Percentiles rank a stretch among this genome's conserved stretches.
These are phyloP conservation scores for Diaporthe sp. DNA, from an alignment of 2,329 filamentous ascomycete species.

Conservation along the genomic window DNA sequence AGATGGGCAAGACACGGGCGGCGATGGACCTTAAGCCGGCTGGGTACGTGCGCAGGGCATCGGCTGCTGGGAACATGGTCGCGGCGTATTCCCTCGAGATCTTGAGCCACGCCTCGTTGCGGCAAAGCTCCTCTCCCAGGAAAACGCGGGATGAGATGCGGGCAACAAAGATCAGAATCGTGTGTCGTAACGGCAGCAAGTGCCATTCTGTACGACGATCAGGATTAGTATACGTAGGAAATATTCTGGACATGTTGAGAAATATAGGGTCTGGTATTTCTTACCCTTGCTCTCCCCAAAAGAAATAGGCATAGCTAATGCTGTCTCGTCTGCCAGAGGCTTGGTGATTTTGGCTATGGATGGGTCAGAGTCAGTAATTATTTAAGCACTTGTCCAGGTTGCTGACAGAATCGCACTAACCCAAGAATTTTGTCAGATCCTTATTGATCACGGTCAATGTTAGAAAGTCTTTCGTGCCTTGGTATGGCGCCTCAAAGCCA, in stretches of 20 bases:
- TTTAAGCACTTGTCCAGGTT: not conserved
- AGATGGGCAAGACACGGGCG: constrained; percentile 50
- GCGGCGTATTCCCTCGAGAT: constrained; percentile 54
- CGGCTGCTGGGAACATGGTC: constrained; percentile 38
- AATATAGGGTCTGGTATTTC: rapidly evolving
- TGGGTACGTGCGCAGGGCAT: not conserved
- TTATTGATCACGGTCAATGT: constrained; percentile 2
- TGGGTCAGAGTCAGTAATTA: not conserved
- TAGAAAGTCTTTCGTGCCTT: not conserved
- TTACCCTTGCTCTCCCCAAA: constrained; percentile 1
- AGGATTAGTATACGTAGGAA: not conserved
- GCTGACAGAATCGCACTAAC: not conserved
- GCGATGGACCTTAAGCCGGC: constrained; percentile 43
- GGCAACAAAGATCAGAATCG: constrained; percentile 56
- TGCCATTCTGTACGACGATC: constrained; percentile 8
- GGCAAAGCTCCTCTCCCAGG: constrained; percentile 55
- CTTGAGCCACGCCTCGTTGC: constrained; percentile 57
- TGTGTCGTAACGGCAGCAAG: not conserved
- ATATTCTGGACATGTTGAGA: too few relatives aligned
- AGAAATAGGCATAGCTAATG: not conserved
- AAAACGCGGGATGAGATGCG: constrained; percentile 62
- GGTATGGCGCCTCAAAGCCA: not conserved
- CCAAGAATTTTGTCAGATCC: not conserved
- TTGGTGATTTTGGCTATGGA: not conserved
- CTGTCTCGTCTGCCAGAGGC: not conserved